Conservation (phyloP, 768 basidiomycete genomes). For the Xerocomellus amylosporus region DNA sequence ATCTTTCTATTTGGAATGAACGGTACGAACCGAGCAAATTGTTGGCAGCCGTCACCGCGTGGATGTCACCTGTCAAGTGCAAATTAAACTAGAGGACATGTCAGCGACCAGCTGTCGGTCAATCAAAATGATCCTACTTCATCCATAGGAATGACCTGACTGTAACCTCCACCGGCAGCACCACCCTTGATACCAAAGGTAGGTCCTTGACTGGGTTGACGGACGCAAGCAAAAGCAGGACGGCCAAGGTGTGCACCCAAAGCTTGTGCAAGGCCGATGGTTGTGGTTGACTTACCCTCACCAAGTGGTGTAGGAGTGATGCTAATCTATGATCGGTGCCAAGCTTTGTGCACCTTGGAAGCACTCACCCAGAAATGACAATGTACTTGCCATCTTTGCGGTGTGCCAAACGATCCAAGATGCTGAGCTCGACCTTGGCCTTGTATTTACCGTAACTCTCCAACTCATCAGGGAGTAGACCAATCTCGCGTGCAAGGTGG, state of each 20-base stretch:
- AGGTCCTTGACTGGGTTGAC: conserved; percentile 97
- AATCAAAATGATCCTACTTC: conserved; percentile 50
- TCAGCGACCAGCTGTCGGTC: conserved; percentile 3
- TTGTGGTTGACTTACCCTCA: conserved; percentile 98
- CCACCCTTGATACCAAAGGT: conserved; percentile 99
- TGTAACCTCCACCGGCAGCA: conserved; percentile 97
- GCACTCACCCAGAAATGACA: conserved; percentile 79
- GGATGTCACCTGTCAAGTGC: conserved; percentile 95
- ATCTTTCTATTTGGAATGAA: not conserved
- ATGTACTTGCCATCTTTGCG: conserved; percentile 95
- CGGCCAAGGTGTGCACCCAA: conserved; percentile 92
- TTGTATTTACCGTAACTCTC: conserved; percentile 96
- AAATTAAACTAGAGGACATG: conserved; percentile 72
- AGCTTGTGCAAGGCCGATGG: conserved; percentile 94
- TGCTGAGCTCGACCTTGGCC: conserved; percentile 91
- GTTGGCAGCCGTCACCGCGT: conserved; percentile 96
- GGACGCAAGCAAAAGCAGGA: conserved; percentile 92
- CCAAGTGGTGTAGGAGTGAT: conserved; percentile 97
- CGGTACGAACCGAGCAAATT: conserved; percentile 74
- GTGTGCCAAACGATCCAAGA: conserved; percentile 80
- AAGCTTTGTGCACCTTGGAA: not conserved
- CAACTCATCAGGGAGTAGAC: conserved; percentile 79
- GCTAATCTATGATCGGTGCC: conserved; percentile 34
- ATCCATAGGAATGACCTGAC: conserved; percentile 99
- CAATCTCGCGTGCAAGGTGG: conserved; percentile 84